These are phyloP conservation scores for Schwanniomyces polymorphus DNA, from an alignment of 805 yeast species.

Conservation along the genomic window DNA sequence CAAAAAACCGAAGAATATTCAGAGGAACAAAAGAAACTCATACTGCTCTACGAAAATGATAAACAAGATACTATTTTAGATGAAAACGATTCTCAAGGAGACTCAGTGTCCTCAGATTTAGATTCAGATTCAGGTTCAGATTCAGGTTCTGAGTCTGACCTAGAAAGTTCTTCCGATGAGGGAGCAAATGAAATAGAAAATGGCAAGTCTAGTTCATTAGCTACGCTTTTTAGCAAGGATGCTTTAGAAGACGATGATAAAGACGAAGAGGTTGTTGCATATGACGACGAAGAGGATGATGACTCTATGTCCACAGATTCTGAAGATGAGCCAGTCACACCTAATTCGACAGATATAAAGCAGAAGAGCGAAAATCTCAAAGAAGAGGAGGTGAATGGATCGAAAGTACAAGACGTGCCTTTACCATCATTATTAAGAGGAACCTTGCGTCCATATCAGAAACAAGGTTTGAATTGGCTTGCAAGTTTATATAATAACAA, in stretches of 20 bases:
- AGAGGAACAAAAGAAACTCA: slow-evolving; percentile 32
- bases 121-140: slow-evolving; percentile 13
- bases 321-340: slow-evolving; percentile 36
- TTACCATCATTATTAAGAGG: slow-evolving; percentile 79
- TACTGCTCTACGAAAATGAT: slow-evolving; percentile 14
- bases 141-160: slow-evolving; percentile 13
- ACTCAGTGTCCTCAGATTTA: neutral
- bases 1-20: slow-evolving; percentile 24
- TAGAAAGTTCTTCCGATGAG: slow-evolving; percentile 9
- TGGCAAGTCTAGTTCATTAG: slow-evolving; percentile 13
- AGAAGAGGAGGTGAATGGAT: slow-evolving; percentile 39
- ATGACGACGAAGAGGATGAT: slow-evolving; percentile 15
- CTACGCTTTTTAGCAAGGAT: slow-evolving; percentile 12
- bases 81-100: neutral
- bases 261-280: slow-evolving; percentile 14
- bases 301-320: slow-evolving; percentile 20
- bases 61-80: neutral
- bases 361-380: slow-evolving; percentile 9
- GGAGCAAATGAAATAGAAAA: slow-evolving; percentile 10
- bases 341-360: slow-evolving; percentile 12
- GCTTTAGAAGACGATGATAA: slow-evolving; percentile 13
- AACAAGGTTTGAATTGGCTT: slow-evolving; percentile 95
- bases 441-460: slow-evolving; percentile 83
- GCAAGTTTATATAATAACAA: slow-evolving; percentile 89
- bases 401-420: slow-evolving; percentile 63